Base-by-base conservation (phyloP, 2,329 filamentous ascomycete genomes). In the Nothophoma quercina region DNA sequence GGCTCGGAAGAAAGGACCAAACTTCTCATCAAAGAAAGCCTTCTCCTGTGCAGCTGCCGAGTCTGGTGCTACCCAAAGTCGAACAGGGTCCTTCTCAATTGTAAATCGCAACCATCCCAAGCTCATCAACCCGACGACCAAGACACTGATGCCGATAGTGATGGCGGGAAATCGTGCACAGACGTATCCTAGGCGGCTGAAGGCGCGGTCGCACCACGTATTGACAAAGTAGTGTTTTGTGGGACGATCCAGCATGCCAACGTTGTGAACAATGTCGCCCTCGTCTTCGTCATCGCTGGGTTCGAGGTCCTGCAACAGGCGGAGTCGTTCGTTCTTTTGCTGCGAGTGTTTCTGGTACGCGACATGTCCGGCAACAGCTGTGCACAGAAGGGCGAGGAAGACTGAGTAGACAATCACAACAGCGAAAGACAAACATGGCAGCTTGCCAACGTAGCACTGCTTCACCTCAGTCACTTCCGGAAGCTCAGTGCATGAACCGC, bases 271-370 rank as follows among this genome's bases (percentile, higher is more conserved):
- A 45, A 93, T 83, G 55, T 96, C 91, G 2, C 89, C 92, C 68
- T 97, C 93, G 56, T 97, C 93, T 60, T 99, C 95, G 53, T 98
- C 93, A 59, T 98, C 93, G 66, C 90, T 96, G 7, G 88, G 88
- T 10, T 86, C 83, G 0, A 89, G 83, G 65, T 96, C 93, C 66
- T 96, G 92, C 25, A 99, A 81, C 4, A 99, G 80, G 51, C 92
- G 86, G n/a, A 96, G 83, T 16, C 91, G 83, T 74, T 97, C 92
- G 45, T 87, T 90, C 63, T 90, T 90, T 56, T 87, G 86, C 70
- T 85, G 83, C 13, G 86, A 83, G 68, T 91, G 90, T 63, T 86
- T 88, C 51, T 83, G 85, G 77, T 89, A 96, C 2, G 87, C 88
- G 32, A 91, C 81, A 67, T 93, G 90, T 2, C 89, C 91, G 33